Base-by-base conservation (phyloP, 352 stramenopile genomes). In the Pythium dissotocum region DNA sequence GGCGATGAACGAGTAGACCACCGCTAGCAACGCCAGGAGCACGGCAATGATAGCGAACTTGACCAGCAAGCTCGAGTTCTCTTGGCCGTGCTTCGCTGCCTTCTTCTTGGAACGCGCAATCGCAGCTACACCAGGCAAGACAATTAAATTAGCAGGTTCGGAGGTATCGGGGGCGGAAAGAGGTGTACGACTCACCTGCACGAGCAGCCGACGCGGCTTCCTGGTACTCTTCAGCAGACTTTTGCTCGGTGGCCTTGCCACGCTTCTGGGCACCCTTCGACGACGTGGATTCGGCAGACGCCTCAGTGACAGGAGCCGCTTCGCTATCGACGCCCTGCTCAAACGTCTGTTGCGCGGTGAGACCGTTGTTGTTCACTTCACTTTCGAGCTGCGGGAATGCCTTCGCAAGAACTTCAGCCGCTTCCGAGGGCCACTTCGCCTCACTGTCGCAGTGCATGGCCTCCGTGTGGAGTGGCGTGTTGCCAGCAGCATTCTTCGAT, bases 91-190 rank as follows among this genome's bases (percentile, higher is more conserved):
- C 75, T 89, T 89, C 49, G 60, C 67, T 6, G 65, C 46, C 44
- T 89, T 90, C 67, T 93, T 93, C 70, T 88, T 90, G 7, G 77
- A 82, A 58, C 82, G 83, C 8, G 85, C 80, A 32, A 91, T 88
- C 28, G 83, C 81, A 58, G 85, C 85, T 93, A 30, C 14, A 53
- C 7, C 4, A n/a, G 6, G 16, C 36, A 44, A 14, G 36, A 24
- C 21, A 24, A 24, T 24, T 24, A 24, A 24, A 24, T 24, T 24
- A 24, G 21, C 21, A 24, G 21, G 21, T 24, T 24, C 21, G 21
- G 21, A 24, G 21, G 21, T 24, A 24, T 24, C 21, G 21, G 21
- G 21, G 21, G 21, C 21, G 21, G 21, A 24, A 24, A 24, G 4
- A 26, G 14, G 30, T 30, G 30, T 55, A 59, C 46, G 16, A 65